A percentile compares a stretch with the other conserved stretches of the same genome.
These are phyloP conservation scores for Saccharomycopsis sp. DNA, from an alignment of 805 yeast species.

Conservation along the genomic window DNA sequence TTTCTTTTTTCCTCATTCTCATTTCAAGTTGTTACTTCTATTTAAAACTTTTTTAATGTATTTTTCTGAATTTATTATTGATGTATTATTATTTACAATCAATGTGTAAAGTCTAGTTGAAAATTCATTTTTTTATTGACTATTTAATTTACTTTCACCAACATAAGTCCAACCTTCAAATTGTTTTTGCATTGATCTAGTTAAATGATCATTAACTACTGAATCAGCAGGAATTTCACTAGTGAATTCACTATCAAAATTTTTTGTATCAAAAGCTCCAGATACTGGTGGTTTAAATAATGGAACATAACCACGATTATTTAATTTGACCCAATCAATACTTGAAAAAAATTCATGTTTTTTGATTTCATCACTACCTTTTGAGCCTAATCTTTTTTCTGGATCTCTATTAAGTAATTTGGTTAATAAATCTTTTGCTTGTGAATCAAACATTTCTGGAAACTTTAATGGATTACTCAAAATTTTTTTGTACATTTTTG, in stretches of 20 bases:
- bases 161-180: constrained; percentile 99
- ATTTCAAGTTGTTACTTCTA: no score
- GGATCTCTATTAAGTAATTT: constrained; percentile 58
- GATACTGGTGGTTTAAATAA: constrained; percentile 91
- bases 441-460: constrained; percentile 74
- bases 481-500: constrained; percentile 89
- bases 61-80: no score
- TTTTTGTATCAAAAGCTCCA: constrained; percentile 80
- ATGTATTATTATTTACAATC: not conserved
- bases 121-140: not conserved
- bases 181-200: constrained; percentile 93
- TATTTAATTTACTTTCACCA: constrained; percentile 29
- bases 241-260: constrained; percentile 88
- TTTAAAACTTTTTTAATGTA: no score
- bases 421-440: constrained; percentile 65
- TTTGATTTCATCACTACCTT: constrained; percentile 72
- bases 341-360: constrained; percentile 66
- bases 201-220: constrained; percentile 83
- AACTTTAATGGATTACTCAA: constrained; percentile 80
- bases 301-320: constrained; percentile 71
- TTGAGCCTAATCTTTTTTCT: constrained; percentile 56
- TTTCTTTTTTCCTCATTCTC: no score
- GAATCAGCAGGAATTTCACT: constrained; percentile 90
- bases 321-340: constrained; percentile 66
- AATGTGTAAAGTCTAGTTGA: not conserved